A percentile compares a stretch with the other conserved stretches of the same genome.
Evolutionary conservation across 2,329 filamentous ascomycete species (phyloP).

Genomic region (Cladosporium velox): DNA sequence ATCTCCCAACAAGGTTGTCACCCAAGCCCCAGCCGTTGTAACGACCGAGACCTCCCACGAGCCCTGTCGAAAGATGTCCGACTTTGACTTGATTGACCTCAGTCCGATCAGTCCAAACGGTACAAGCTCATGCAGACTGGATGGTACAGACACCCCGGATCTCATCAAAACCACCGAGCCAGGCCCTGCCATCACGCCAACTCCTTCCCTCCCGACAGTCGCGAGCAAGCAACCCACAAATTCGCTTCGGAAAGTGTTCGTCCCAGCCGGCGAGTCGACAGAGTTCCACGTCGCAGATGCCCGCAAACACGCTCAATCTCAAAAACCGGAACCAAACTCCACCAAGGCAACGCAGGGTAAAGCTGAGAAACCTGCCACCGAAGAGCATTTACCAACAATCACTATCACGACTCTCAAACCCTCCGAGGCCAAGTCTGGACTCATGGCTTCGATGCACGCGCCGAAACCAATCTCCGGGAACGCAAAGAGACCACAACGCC

Average conservation of each 20-base stretch:
- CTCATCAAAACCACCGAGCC: neutral
- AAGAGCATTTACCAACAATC: neutral
- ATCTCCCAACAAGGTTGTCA: neutral
- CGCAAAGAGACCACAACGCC: neutral
- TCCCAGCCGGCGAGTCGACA: conserved; percentile 34
- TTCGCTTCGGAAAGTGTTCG: conserved; percentile 31
- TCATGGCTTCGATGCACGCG: conserved; percentile 25
- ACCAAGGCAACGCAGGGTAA: neutral
- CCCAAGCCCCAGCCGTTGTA: neutral
- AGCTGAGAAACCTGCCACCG: neutral
- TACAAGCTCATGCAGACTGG: neutral
- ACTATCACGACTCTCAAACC: neutral
- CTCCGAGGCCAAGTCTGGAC: neutral
- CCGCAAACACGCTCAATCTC: conserved; percentile 3
- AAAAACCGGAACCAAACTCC: neutral
- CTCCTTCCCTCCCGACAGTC: neutral
- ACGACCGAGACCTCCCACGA: neutral
- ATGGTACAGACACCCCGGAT: neutral
- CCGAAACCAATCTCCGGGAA: neutral
- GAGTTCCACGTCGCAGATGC: conserved; percentile 33
- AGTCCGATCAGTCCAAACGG: neutral
- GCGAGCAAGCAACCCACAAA: conserved; percentile 5
- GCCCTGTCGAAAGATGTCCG: neutral
- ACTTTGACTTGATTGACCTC: conserved; percentile 16
- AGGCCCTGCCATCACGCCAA: neutral